Percentiles rank a stretch among this genome's conserved stretches.
Conservation (phyloP, 305 asterid species). For the Salvia sclarea region DNA sequence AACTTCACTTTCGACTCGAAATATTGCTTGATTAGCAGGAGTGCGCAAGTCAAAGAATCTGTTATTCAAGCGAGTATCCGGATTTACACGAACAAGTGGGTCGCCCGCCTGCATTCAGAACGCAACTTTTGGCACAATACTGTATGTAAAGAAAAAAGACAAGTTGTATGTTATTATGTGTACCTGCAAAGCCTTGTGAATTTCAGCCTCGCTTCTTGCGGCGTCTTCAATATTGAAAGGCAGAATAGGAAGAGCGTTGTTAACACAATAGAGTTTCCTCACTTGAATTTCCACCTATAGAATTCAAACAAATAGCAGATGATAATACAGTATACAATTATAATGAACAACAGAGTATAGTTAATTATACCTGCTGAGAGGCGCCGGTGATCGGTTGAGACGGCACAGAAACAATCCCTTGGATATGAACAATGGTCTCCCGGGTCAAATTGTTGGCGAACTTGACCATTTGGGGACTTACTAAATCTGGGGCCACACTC, state of each 20-base stretch:
- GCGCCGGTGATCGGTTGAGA: slow-evolving; percentile 61
- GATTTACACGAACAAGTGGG: slow-evolving; percentile 82
- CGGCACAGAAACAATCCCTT: slow-evolving; percentile 75
- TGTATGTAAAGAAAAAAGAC: no score
- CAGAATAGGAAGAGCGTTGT: slow-evolving; percentile 58
- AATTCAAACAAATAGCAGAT: slow-evolving; percentile 9
- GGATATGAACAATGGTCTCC: slow-evolving; percentile 69
- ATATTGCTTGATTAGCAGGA: slow-evolving; percentile 87
- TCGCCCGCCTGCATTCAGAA: slow-evolving; percentile 66
- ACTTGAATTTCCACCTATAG: slow-evolving; percentile 88
- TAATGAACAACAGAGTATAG: no score
- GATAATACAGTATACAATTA: no score
- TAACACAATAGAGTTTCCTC: slow-evolving; percentile 62
- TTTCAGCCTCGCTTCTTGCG: slow-evolving; percentile 78
- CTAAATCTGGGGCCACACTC: slow-evolving; percentile 58
- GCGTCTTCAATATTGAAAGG: slow-evolving; percentile 86
- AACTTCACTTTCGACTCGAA: slow-evolving; percentile 69
- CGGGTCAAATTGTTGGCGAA: slow-evolving; percentile 60
- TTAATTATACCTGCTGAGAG: slow-evolving; percentile 64
- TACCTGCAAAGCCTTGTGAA: slow-evolving; percentile 67
- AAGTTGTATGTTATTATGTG: no score
- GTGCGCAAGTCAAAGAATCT: slow-evolving; percentile 87
- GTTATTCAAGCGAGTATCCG: slow-evolving; percentile 82
- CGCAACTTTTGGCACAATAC: not conserved
- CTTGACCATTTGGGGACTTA: slow-evolving; percentile 79